Base-by-base conservation (phyloP, 768 basidiomycete species). In the Boletales sp. region DNA sequence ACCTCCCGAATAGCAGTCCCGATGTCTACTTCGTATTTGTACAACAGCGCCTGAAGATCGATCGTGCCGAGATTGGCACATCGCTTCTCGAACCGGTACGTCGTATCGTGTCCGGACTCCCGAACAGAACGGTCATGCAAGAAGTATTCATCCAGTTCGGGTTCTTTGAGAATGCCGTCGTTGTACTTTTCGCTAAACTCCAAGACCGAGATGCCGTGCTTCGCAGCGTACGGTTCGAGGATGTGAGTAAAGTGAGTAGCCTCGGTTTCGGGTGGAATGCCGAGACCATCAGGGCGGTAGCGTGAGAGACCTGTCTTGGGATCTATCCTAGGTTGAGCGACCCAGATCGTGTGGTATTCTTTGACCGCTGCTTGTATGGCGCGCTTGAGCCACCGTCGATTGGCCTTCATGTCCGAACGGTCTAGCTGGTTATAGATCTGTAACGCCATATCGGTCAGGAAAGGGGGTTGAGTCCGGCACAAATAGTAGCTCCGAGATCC, bases 21-120 rank as follows among this genome's bases (percentile, higher is more conserved):
- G 53, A 99, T 98, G 64, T 99, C 95, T 52, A 93, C 81, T 69
- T 99, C 95, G 60, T 97, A 98, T 77, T 99, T 99, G 82, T 95
- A 99, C 40, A 99, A 74, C 63, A 99, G 75, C 42, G 94, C 83
- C 73, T 97, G 94, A 56, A 99, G 74, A 67, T 99, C 95, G 65
- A 98, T 89, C 8, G 95, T 99, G 6, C 86, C 95, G 37, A 99
- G 82, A 72, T 97, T 95, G 17, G 94, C 95, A 62, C 94, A 97
- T 15, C 91, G 87, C 73, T 94, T 94, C 76, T 99, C 95, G 66
- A 99, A 92, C 13, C 95, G 84, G 69, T 99, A 99, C 4, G 92
- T 90, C 44, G 94, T 95, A 67, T 95, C 94, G 68, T 95, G 94
- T 35, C 95, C 94, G 8, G 89, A 92, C 74, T 99, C 95, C 45